phyloP scores from a whole-genome alignment of 176 grass and related monocot genomes.

The Lolium rigidum region DNA sequence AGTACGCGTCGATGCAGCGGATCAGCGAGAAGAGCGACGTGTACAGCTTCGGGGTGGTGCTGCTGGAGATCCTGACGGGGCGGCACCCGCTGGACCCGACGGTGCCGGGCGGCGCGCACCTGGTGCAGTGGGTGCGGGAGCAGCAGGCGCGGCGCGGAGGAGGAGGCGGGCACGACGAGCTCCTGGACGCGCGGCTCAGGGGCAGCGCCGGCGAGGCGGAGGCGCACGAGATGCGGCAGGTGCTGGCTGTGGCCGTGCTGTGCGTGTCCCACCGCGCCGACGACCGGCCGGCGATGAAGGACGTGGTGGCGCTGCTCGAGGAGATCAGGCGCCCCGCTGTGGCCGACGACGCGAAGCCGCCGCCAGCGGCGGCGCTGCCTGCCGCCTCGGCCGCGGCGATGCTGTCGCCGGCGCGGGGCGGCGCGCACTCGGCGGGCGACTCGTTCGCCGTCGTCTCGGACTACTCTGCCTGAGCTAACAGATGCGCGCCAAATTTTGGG shows the following conservation, averaged over 20 bases:
- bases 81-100: slow-evolving; percentile 83
- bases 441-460: slow-evolving; percentile 78
- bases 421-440: slow-evolving; percentile 32
- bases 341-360: slow-evolving; percentile 47
- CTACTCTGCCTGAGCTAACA: slow-evolving; percentile 59
- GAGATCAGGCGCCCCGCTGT: slow-evolving; percentile 67
- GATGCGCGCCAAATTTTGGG: slow-evolving; percentile 33
- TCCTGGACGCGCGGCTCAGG: slow-evolving; percentile 72
- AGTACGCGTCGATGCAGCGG: slow-evolving; percentile 88
- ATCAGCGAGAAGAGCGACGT: slow-evolving; percentile 93
- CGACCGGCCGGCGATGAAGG: slow-evolving; percentile 86
- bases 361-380: neutral
- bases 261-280: slow-evolving; percentile 67
- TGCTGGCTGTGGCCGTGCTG: slow-evolving; percentile 61
- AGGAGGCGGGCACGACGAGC: slow-evolving; percentile 42
- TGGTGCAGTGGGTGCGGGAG: slow-evolving; percentile 88
- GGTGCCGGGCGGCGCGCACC: slow-evolving; percentile 71
- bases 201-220: slow-evolving; percentile 49
- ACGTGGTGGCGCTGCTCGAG: slow-evolving; percentile 75
- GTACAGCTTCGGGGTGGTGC: slow-evolving; percentile 91
- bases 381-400: neutral
- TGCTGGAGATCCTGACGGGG: slow-evolving; percentile 86
- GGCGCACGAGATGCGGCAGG: slow-evolving; percentile 86
- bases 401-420: slow-evolving; percentile 46
- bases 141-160: slow-evolving; percentile 61